Conservation (phyloP, 140 eudicot genomes). For the Anethum foeniculum region DNA sequence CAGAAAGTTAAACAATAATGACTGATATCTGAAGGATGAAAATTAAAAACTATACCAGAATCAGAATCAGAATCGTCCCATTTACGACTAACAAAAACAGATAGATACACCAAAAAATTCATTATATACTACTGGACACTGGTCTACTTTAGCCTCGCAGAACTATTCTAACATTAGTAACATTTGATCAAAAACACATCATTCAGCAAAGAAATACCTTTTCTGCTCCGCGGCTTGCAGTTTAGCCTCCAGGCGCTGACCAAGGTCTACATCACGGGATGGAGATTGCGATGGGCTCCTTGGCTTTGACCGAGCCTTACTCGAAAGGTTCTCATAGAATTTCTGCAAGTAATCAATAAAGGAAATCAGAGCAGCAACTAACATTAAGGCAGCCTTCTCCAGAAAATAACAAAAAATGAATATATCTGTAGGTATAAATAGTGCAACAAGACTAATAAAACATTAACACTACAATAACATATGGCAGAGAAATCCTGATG, state of each 20-base stretch:
- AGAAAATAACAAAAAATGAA: neutral
- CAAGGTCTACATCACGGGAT: slow-evolving; percentile 47
- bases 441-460: neutral
- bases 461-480: neutral
- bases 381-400: neutral
- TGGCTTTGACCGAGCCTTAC: slow-evolving; percentile 62
- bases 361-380: neutral
- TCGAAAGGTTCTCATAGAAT: slow-evolving; percentile 57
- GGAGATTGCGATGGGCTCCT: slow-evolving; percentile 49
- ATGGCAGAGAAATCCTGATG: neutral
- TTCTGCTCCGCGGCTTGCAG: slow-evolving; percentile 83
- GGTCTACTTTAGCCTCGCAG: neutral
- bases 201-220: slow-evolving; percentile 33
- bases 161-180: neutral
- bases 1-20: neutral
- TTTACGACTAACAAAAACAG: neutral
- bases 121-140: neutral
- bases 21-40: neutral
- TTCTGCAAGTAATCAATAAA: slow-evolving; percentile 31
- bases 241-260: slow-evolving; percentile 74
- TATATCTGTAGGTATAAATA: neutral
- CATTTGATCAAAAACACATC: neutral
- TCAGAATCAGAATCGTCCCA: neutral
- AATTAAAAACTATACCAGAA: neutral
- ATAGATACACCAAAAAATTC: neutral